Evolutionary conservation across 2,329 filamentous ascomycete genomes (phyloP).

Genomic region (Tolypocladium amazonense): DNA sequence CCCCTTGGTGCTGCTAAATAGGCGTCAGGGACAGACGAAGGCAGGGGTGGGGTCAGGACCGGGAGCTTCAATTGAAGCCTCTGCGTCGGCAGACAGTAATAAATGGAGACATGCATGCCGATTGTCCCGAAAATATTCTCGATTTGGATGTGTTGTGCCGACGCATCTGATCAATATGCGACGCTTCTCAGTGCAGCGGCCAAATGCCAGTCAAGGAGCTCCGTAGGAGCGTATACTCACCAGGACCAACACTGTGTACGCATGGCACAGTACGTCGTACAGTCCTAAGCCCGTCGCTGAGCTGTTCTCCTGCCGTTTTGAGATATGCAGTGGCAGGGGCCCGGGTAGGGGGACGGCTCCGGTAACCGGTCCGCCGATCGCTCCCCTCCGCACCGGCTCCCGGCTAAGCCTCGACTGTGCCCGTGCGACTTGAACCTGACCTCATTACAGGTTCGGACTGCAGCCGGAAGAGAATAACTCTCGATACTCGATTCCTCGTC

Average conservation of each 20-base stretch:
- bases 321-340: not conserved
- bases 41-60: too few relatives aligned
- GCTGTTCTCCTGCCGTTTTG: not conserved
- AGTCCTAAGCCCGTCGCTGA: not conserved
- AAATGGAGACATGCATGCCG: too few relatives aligned
- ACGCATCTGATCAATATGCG: too few relatives aligned
- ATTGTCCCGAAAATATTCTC: too few relatives aligned
- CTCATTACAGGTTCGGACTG: not conserved
- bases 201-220: too few relatives aligned
- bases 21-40: too few relatives aligned
- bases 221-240: not conserved
- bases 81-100: too few relatives aligned
- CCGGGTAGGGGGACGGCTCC: not conserved
- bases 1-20: too few relatives aligned
- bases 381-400: not conserved
- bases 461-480: not conserved
- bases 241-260: not conserved
- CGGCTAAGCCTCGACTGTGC: not conserved
- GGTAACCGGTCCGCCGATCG: not conserved
- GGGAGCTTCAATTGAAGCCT: too few relatives aligned
- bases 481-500: not conserved
- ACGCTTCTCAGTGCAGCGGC: too few relatives aligned
- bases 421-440: not conserved
- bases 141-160: too few relatives aligned
- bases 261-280: too few relatives aligned